Conservation (phyloP, 768 basidiomycete genomes). For the Myochromella boudieri region DNA sequence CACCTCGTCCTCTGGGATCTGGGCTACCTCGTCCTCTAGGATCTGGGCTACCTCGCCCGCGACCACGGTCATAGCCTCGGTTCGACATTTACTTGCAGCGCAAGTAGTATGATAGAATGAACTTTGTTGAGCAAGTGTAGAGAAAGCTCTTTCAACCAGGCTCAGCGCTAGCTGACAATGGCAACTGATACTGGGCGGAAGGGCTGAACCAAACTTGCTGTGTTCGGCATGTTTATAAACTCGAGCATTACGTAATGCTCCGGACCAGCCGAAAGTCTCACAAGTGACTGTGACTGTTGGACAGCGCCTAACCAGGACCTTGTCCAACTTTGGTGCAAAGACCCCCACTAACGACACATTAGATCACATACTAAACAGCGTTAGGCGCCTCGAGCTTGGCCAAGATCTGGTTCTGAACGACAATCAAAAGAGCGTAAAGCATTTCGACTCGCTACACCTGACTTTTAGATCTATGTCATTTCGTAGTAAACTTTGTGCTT, state of each 20-base stretch:
- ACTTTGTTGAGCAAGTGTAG: slow-evolving; percentile 3
- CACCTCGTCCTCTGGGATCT: slow-evolving; percentile 16
- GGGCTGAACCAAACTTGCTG: slow-evolving; percentile 6
- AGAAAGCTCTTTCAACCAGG: slow-evolving; percentile 16
- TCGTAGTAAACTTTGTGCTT: slow-evolving; percentile 21
- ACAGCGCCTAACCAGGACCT: too few species aligned
- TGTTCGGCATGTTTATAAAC: background rate
- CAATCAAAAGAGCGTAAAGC: slow-evolving; percentile 55
- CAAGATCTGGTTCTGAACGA: slow-evolving; percentile 63
- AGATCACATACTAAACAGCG: too few species aligned
- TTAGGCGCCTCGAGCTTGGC: slow-evolving; percentile 25
- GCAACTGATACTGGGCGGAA: slow-evolving; percentile 16
- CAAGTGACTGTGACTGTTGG: too few species aligned
- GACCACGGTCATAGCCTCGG: slow-evolving; percentile 32
- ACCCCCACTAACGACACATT: too few species aligned
- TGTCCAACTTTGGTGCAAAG: too few species aligned
- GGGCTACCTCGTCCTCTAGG: slow-evolving; percentile 29
- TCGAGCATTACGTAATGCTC: background rate
- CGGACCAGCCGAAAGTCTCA: background rate
- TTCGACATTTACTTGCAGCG: slow-evolving; percentile 23
- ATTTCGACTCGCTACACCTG: slow-evolving; percentile 54
- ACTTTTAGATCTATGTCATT: background rate
- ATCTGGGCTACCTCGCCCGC: slow-evolving; percentile 35
- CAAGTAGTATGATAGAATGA: background rate
- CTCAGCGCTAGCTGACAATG: too few species aligned